phyloP scores from a whole-genome alignment of 2,329 filamentous ascomycete species.

The Fusarium sororula region DNA sequence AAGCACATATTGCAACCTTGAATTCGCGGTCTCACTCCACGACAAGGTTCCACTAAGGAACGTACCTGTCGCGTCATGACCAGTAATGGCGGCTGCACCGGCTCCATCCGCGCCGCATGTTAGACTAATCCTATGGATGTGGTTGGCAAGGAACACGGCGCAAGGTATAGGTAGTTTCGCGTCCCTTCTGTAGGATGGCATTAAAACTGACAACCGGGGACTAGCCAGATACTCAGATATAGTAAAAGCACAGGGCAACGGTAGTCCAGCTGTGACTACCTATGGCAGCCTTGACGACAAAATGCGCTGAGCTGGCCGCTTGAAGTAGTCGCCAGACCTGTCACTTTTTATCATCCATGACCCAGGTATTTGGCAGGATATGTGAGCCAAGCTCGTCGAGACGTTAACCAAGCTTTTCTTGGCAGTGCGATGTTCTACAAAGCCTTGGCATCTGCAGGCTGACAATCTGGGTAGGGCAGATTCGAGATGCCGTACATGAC shows the following conservation, averaged over 20 bases:
- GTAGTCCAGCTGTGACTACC: not conserved
- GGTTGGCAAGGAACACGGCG: slow-evolving; percentile 4
- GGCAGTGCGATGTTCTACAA: slow-evolving; percentile 37
- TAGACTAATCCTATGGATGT: slow-evolving; percentile 1
- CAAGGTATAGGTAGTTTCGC: not conserved
- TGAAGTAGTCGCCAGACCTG: not conserved
- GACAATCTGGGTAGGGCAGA: slow-evolving; percentile 25
- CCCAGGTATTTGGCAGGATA: slow-evolving; percentile 22
- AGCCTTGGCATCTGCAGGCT: slow-evolving; percentile 40
- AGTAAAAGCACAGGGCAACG: not conserved
- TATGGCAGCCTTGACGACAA: not conserved
- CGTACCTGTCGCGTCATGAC: slow-evolving; percentile 3
- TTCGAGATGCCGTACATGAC: slow-evolving; percentile 5
- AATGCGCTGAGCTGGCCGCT: slow-evolving; percentile 12
- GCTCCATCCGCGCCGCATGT: slow-evolving; percentile 22
- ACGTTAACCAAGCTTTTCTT: slow-evolving; percentile 45
- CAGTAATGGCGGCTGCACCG: slow-evolving; percentile 20
- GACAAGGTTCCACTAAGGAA: slow-evolving; percentile 4
- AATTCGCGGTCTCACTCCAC: not conserved
- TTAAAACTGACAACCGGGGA: not conserved
- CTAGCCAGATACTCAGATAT: not conserved
- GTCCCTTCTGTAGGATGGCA: not conserved
- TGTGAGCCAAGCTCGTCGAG: slow-evolving; percentile 39
- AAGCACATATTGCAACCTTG: not conserved
- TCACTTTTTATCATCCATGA: slow-evolving; percentile 9